Evolutionary conservation across 2,329 filamentous ascomycete genomes (phyloP), one percentile per base, ranked within the genome.

Genomic region (Colletotrichum costaricense): DNA sequence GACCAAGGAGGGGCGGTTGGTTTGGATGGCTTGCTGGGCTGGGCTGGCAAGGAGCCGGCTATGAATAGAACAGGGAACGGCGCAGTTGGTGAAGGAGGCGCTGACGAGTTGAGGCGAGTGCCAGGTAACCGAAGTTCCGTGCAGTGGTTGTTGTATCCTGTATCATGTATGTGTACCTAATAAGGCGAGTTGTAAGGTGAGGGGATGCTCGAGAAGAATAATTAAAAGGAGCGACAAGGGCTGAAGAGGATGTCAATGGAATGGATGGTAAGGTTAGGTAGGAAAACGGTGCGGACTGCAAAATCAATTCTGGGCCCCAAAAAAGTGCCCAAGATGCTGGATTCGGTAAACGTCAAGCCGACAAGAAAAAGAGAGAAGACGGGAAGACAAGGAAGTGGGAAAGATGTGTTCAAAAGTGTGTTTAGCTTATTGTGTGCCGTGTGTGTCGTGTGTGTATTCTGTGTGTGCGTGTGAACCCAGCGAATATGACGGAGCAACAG

Each of bases 11-110:
- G 64, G 72, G 35, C 42, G 62, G 57, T 73, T 66, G 67, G 68
- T 35, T 59, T 63, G 49, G 30, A 65, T 59, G 59, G 70, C 33
- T 70, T 65, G 70, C 70, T 56, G 54, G 54, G 67, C 70, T 55
- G 67, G 60, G 70, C 67, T 65, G 67, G 59, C 24, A 56, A 69
- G 54, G 35, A 54, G 16, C 38, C 9, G 52, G 38, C 72, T 74
- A 74, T 74, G 72, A 74, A 72, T 74, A 72, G 72, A 74, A 63
- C 56, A 67, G 68, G 68, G 68, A 67, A 74, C 24, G 52, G 68
- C 38, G 58, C 57, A 55, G 52, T 59, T 66, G 67, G 67, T 38
- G 60, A 71, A 71, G 56, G 35, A 62, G 68, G 42, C 38, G 33
- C 33, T 35, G 33, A 12, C 33, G 62, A 56, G 46, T 63, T 14